These are phyloP conservation scores for Sporobolomyces roseus DNA, from an alignment of 768 basidiomycete genomes.

Conservation along the genomic window DNA sequence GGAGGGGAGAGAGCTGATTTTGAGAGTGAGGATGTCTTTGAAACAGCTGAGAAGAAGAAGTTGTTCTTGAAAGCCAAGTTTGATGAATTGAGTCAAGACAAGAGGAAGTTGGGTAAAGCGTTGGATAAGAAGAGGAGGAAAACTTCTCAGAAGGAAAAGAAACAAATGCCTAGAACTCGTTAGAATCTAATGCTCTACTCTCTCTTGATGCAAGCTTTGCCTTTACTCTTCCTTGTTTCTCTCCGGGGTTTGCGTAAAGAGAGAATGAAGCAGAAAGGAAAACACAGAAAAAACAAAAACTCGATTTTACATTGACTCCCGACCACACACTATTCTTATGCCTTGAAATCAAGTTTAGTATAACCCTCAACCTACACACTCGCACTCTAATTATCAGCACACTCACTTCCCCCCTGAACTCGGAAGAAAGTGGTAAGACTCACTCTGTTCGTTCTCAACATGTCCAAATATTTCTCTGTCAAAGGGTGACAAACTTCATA, in stretches of 20 bases:
- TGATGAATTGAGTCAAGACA: constrained; percentile 38
- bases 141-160: constrained; percentile 41
- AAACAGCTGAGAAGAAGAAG: constrained; percentile 37
- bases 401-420: not conserved
- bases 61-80: constrained; percentile 40
- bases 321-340: constrained; percentile 1
- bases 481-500: constrained; percentile 42
- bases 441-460: constrained; percentile 39
- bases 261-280: not conserved
- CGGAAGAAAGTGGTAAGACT: not conserved
- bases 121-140: constrained; percentile 41
- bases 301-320: not conserved
- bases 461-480: constrained; percentile 41
- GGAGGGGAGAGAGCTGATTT: not conserved
- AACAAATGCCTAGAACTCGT: constrained; percentile 37
- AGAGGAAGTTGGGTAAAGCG: constrained; percentile 39
- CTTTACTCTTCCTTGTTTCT: too few species aligned
- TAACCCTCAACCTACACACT: constrained; percentile 37
- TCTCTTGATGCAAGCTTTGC: too few species aligned
- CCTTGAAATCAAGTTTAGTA: constrained; percentile 38
- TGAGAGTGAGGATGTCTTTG: not conserved
- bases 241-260: too few species aligned
- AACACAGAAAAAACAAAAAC: not conserved
- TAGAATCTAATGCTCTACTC: too few species aligned
- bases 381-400: not conserved